Evolutionary conservation across 441 rosid genomes (phyloP), one percentile per base, ranked within the genome.

Genomic region (Pelargonium australe): DNA sequence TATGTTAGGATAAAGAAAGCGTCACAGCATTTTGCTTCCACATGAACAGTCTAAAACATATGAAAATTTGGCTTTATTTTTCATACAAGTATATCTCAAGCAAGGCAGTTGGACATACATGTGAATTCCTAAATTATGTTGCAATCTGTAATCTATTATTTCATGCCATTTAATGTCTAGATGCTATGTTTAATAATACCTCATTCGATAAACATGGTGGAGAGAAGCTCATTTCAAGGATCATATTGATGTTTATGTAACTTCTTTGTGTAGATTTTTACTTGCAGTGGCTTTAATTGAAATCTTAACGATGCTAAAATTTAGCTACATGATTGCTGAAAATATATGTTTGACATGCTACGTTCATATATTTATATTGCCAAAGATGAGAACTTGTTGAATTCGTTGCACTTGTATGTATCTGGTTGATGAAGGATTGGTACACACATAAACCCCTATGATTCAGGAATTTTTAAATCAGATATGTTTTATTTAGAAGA

Each of bases 21-120:
- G n/a, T 64, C 68, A 11, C 61, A 12, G 57, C 34, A 68, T 65
- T 68, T 1, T 67, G 51, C n/a, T 40, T n/a, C n/a, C 37, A 19
- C 20, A 40, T 40, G 43, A 8, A 37, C 41, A 40, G 43, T 6
- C 43, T 40, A 7, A 40, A 40, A 40, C 43, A 40, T 7, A 40
- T 40, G 43, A 37, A 37, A 37, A 37, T 37, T 37, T 37, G 8
- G 7, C 41, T 37, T 37, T 37, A 5, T 37, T 37, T 10, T 40
- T 40, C 43, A 40, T 40, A 40, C 43, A 40, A 40, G 0, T 40
- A 40, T 40, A 40, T 7, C 43, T 40, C 43, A 40, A 1, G 43
- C 23, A 17, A 17, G 61, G 10, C 61, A 55, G 19, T 55, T 55
- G 10, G 43, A 16, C 61, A 55, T 16, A 16, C 20, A 55, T 16